Evolutionary conservation across 2,329 filamentous ascomycete species (phyloP).

Genomic region (Graphilbum ipis-grandicollis): DNA sequence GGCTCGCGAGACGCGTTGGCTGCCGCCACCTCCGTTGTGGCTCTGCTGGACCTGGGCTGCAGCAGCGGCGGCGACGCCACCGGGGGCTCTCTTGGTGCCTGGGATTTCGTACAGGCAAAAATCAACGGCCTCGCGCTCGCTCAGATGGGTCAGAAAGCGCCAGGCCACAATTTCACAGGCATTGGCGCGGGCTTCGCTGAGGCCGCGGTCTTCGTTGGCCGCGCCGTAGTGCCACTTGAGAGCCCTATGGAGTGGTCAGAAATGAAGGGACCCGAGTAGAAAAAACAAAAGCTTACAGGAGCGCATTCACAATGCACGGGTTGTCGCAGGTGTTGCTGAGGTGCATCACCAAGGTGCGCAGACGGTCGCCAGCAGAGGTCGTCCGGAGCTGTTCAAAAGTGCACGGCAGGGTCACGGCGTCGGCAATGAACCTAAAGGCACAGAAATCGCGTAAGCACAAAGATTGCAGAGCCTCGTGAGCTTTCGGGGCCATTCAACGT

Average conservation of each 20-base stretch:
- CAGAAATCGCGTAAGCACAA: neutral
- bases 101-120: constrained; percentile 60
- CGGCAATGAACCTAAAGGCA: constrained; percentile 39
- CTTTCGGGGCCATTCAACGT: constrained; percentile 4
- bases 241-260: constrained; percentile 27
- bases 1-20: neutral
- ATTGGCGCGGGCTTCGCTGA: constrained; percentile 51
- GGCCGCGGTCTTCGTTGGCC: constrained; percentile 42
- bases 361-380: constrained; percentile 41
- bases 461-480: neutral
- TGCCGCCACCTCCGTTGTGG: neutral
- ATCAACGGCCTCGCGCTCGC: constrained; percentile 56
- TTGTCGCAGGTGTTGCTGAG: constrained; percentile 47
- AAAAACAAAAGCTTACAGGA: constrained; percentile 36
- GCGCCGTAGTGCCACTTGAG: constrained; percentile 59
- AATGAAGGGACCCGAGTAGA: neutral
- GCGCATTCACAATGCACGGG: constrained; percentile 51
- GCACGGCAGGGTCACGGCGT: constrained; percentile 44
- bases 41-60: constrained; percentile 1
- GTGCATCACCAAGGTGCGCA: constrained; percentile 43
- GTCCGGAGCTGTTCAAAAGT: constrained; percentile 60
- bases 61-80: constrained; percentile 5
- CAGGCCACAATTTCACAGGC: constrained; percentile 71
- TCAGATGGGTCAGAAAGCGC: constrained; percentile 55
- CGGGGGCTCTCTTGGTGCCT: constrained; percentile 14